Percentiles rank a stretch among this genome's conserved stretches.
Conservation (phyloP, 805 yeast genomes). For the Teunomyces tritomae region DNA sequence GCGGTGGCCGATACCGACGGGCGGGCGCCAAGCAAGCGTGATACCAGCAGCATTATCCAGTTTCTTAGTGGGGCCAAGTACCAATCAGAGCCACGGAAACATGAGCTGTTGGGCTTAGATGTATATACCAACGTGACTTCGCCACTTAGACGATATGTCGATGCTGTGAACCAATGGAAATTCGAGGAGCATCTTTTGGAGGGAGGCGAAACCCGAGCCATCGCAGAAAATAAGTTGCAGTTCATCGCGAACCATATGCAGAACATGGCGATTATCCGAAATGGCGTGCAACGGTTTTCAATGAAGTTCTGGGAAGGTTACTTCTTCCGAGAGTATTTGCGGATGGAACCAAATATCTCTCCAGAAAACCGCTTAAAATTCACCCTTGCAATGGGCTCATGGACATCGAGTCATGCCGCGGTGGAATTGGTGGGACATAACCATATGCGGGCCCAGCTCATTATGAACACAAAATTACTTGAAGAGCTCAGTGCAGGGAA, state of each 20-base stretch:
- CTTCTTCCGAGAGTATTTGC: constrained; percentile 29
- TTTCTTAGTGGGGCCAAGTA: constrained; percentile 54
- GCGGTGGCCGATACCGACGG: not conserved
- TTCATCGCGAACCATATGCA: constrained; percentile 29
- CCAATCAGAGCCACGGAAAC: constrained; percentile 45
- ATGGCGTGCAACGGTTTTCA: constrained; percentile 22
- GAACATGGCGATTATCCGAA: constrained; percentile 26
- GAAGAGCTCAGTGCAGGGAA: constrained; percentile 18
- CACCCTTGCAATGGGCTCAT: constrained; percentile 15
- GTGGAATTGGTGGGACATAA: constrained; percentile 28
- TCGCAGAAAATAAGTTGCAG: constrained; percentile 9
- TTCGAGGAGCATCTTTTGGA: constrained; percentile 9
- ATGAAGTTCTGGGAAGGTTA: constrained; percentile 37
- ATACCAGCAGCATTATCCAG: constrained; percentile 35
- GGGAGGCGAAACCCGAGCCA: not conserved
- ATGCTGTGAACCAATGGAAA: constrained; percentile 70
- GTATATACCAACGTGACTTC: constrained; percentile 73
- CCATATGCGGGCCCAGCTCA: constrained; percentile 19
- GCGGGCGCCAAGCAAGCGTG: not conserved
- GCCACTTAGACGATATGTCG: constrained; percentile 25
- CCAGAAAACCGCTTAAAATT: constrained; percentile 18
- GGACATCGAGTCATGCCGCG: constrained; percentile 4
- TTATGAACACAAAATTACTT: constrained; percentile 18
- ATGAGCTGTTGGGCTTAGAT: constrained; percentile 61
- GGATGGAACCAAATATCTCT: constrained; percentile 12